Percentiles rank a stretch among this genome's conserved stretches.
phyloP scores from a whole-genome alignment of 768 basidiomycete species.

The Hypholoma fasciculare region DNA sequence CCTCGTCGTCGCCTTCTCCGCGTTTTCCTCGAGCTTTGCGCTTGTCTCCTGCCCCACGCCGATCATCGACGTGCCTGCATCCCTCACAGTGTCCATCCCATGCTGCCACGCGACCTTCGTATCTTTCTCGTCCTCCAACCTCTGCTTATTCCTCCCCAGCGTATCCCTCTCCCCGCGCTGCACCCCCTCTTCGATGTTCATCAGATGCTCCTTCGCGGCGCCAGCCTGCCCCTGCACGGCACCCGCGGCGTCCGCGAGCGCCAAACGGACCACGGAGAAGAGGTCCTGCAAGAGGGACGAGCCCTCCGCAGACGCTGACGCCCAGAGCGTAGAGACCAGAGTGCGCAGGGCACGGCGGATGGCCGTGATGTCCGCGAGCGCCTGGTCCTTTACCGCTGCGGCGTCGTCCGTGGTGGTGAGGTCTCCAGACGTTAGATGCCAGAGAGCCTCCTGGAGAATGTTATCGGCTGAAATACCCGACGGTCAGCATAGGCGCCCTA shows the following conservation, averaged over 20 bases:
- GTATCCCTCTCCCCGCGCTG: slow-evolving; percentile 60
- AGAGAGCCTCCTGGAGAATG: slow-evolving; percentile 63
- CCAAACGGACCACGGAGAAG: slow-evolving; percentile 61
- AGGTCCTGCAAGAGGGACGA: slow-evolving; percentile 58
- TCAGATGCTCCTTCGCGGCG: slow-evolving; percentile 49
- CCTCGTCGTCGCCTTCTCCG: slow-evolving; percentile 41
- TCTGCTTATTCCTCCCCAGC: slow-evolving; percentile 52
- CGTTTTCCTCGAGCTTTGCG: slow-evolving; percentile 41
- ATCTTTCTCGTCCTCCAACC: slow-evolving; percentile 50
- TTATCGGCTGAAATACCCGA: slow-evolving; percentile 50
- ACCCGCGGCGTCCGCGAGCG: slow-evolving; percentile 68
- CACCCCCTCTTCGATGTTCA: slow-evolving; percentile 57
- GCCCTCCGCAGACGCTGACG: slow-evolving; percentile 53
- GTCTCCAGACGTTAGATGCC: slow-evolving; percentile 62
- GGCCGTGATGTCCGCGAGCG: slow-evolving; percentile 47
- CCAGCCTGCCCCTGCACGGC: slow-evolving; percentile 53
- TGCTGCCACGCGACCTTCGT: slow-evolving; percentile 59
- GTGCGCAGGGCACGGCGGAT: slow-evolving; percentile 50
- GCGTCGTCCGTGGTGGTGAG: slow-evolving; percentile 36
- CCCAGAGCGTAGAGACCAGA: slow-evolving; percentile 53
- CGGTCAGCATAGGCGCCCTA: neutral
- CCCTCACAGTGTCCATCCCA: slow-evolving; percentile 66
- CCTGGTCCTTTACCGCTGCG: slow-evolving; percentile 42
- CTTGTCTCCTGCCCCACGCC: slow-evolving; percentile 48
- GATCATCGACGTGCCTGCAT: slow-evolving; percentile 55